A percentile compares a stretch with the other conserved stretches of the same genome.
These are phyloP conservation scores for Amorphotheca resinae DNA, from an alignment of 495 filamentous ascomycete species.

Conservation along the genomic window DNA sequence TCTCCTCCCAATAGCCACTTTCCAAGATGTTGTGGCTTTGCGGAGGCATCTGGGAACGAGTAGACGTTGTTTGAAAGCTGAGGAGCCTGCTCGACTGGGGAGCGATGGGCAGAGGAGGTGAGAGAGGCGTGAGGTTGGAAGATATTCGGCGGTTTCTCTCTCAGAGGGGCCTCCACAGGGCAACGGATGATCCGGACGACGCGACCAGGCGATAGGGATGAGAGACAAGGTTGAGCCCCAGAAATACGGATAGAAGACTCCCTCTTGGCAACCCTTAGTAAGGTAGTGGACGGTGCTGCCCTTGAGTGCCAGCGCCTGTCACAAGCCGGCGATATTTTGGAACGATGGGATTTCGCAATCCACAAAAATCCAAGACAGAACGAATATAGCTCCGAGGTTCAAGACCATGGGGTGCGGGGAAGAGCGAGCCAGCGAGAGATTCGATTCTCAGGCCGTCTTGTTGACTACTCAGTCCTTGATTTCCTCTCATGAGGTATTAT, in stretches of 20 bases:
- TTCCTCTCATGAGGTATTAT: no score
- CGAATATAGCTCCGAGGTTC: no score
- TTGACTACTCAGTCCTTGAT: not conserved
- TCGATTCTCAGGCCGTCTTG: no score
- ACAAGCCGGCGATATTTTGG: not conserved
- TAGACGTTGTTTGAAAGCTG: no score
- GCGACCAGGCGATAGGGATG: not conserved
- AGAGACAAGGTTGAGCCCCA: not conserved
- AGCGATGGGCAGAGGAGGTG: no score
- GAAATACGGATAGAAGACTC: not conserved
- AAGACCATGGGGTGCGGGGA: no score
- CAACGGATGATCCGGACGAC: not conserved
- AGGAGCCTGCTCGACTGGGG: no score
- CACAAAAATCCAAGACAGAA: no score
- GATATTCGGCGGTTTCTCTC: not conserved
- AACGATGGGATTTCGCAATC: not conserved
- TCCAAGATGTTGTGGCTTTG: not conserved
- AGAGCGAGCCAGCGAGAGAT: no score
- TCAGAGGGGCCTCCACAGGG: not conserved
- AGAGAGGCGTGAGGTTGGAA: no score
- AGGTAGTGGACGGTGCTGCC: not conserved
- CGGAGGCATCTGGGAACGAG: not conserved
- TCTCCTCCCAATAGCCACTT: not conserved
- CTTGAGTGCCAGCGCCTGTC: not conserved
- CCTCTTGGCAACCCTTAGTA: not conserved